phyloP scores from a whole-genome alignment of 345 rosid genomes.

The Eucalyptus urophylla region DNA sequence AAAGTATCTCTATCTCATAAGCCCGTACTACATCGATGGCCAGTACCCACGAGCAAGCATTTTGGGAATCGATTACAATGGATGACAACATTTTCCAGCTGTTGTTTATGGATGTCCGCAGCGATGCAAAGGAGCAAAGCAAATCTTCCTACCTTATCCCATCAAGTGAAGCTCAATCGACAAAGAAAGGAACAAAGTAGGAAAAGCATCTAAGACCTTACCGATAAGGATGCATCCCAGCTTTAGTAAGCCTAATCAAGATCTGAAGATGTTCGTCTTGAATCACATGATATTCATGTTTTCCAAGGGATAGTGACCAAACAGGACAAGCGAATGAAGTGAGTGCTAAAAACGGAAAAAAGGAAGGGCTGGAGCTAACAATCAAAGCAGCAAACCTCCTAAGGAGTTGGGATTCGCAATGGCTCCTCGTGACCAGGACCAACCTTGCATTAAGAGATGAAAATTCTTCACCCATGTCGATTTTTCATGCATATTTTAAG shows the following conservation, averaged over 20 bases:
- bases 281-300: background rate
- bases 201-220: background rate
- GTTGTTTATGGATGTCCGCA: background rate
- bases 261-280: background rate
- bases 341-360: background rate
- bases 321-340: background rate
- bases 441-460: background rate
- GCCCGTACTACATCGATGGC: background rate
- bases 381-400: background rate
- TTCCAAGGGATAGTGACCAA: background rate
- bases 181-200: background rate
- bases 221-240: background rate
- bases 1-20: background rate
- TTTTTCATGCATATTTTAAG: background rate
- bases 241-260: background rate
- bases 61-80: background rate
- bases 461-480: background rate
- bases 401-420: background rate
- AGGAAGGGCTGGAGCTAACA: background rate
- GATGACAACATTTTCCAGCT: background rate
- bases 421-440: background rate
- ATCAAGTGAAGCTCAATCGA: background rate
- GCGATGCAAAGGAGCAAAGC: background rate
- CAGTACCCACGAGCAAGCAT: background rate
- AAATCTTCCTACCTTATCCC: background rate